Evolutionary conservation across 371 early-diverging fungal species (phyloP).

Genomic region (Lichtheimia hyalospora): DNA sequence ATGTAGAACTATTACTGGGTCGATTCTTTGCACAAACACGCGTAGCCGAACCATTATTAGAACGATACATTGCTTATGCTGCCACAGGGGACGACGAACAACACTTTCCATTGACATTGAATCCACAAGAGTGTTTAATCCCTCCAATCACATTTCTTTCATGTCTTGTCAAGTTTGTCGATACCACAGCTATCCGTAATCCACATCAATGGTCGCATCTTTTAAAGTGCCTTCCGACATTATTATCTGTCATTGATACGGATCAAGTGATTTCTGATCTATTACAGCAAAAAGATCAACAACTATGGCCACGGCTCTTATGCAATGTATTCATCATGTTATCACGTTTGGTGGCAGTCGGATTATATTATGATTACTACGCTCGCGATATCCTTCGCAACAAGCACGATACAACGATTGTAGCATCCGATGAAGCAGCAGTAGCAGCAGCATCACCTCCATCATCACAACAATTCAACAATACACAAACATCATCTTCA

Average conservation of each 20-base stretch:
- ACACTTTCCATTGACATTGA: background rate
- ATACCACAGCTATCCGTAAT: constrained; percentile 20
- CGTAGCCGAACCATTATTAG: constrained; percentile 30
- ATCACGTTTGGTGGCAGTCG: constrained; percentile 29
- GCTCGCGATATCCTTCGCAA: constrained; percentile 1
- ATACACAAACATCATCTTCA: constrained; percentile 16
- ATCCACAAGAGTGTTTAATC: constrained; percentile 12
- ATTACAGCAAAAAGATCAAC: constrained; percentile 15
- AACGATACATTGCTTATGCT: constrained; percentile 37
- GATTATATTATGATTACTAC: constrained; percentile 24
- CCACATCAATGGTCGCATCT: constrained; percentile 41
- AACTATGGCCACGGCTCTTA: constrained; percentile 25
- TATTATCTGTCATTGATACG: constrained; percentile 21
- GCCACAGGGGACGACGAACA: constrained; percentile 20
- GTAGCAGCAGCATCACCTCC: constrained; percentile 4
- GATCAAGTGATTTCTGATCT: constrained; percentile 23
- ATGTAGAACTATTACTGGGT: constrained; percentile 32
- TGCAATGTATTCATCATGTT: constrained; percentile 25
- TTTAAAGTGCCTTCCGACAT: constrained; percentile 20
- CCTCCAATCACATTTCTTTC: constrained; percentile 13
- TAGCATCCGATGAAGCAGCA: background rate
- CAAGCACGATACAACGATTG: too few relatives aligned
- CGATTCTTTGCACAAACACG: constrained; percentile 32
- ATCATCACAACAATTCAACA: constrained; percentile 13
- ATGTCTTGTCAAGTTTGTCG: constrained; percentile 18